Conservation (phyloP, 192 early-diverging fungal species). For the Coemansia sp. region DNA sequence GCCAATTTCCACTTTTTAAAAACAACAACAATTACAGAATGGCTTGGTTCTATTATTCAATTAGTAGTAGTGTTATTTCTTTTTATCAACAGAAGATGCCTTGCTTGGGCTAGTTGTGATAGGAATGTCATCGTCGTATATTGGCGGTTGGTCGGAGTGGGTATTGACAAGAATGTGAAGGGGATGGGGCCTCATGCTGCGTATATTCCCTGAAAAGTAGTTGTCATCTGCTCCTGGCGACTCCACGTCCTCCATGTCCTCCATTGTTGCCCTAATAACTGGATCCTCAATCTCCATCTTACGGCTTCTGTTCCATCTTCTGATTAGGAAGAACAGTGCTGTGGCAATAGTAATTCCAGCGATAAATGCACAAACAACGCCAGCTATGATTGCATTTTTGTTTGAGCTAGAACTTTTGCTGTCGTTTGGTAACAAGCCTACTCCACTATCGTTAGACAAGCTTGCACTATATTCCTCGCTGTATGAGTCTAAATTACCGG, state of each 20-base stretch:
- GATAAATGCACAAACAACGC: background rate
- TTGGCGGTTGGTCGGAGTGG: background rate
- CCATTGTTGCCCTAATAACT: background rate
- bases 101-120: background rate
- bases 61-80: background rate
- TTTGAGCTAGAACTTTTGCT: background rate
- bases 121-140: conserved; percentile 8
- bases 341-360: background rate
- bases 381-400: conserved; percentile 1
- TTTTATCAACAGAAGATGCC: background rate
- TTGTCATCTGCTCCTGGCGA: background rate
- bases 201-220: background rate
- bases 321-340: background rate
- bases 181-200: background rate
- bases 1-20: too few relatives aligned
- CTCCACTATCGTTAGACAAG: background rate
- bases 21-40: background rate
- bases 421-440: background rate
- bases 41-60: background rate
- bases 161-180: background rate
- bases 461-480: background rate
- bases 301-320: background rate
- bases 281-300: conserved; percentile 4
- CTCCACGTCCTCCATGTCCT: background rate
- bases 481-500: too few relatives aligned